Conservation (phyloP, 2,329 filamentous ascomycete species). For the Aaosphaeria pasadenensis region DNA sequence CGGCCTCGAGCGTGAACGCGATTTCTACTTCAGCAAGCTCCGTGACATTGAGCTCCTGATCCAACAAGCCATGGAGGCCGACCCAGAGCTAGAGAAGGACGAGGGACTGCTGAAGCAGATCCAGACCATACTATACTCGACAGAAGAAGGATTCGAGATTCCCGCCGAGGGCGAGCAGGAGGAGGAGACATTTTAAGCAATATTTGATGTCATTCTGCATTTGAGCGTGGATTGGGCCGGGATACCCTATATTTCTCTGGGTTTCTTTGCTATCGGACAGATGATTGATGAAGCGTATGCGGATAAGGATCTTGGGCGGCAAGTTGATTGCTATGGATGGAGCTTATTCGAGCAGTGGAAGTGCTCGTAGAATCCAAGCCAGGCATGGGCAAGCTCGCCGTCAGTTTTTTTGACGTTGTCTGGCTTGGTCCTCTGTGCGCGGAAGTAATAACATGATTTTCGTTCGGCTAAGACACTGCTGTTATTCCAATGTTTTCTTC, state of each 20-base stretch:
- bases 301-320: background rate
- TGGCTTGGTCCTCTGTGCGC: no score
- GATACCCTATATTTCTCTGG: conserved; percentile 28
- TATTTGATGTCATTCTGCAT: conserved; percentile 20
- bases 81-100: conserved; percentile 90
- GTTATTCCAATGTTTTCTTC: no score
- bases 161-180: conserved; percentile 78
- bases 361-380: no score
- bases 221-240: conserved; percentile 24
- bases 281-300: conserved; percentile 3
- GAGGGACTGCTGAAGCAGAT: conserved; percentile 94
- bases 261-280: conserved; percentile 4
- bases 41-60: conserved; percentile 94
- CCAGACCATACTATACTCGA: conserved; percentile 95
- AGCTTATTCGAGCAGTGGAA: no score
- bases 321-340: no score
- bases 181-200: conserved; percentile 47
- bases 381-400: no score
- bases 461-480: no score
- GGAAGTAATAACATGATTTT: no score
- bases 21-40: conserved; percentile 99
- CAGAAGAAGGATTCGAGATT: conserved; percentile 82
- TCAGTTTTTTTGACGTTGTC: no score
- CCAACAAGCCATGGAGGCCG: conserved; percentile 87
- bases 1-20: conserved; percentile 90